phyloP scores from a whole-genome alignment of 1,284 basidiomycete genomes.

The Pholiota adiposa region DNA sequence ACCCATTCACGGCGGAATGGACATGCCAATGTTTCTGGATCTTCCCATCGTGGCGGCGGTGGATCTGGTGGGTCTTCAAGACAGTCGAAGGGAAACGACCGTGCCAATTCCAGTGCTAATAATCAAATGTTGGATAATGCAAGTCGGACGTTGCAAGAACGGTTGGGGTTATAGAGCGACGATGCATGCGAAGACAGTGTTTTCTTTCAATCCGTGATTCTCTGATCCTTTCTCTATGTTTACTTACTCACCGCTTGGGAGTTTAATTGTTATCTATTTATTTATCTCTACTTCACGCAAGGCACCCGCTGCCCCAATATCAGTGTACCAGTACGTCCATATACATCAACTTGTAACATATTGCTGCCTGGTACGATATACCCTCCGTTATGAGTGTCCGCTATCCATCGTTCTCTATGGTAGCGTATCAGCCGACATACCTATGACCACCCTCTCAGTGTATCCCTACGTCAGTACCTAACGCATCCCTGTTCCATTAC shows the following conservation, averaged over 20 bases:
- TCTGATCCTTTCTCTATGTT: conserved; percentile 10
- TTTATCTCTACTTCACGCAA: not conserved
- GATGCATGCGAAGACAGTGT: not conserved
- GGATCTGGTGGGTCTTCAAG: conserved; percentile 22
- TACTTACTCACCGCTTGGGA: conserved; percentile 9
- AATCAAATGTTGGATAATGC: conserved; percentile 50
- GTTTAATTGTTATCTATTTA: conserved; percentile 20
- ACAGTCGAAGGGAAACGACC: conserved; percentile 23
- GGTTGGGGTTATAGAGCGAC: conserved; percentile 64
- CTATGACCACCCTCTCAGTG: conserved; percentile 8
- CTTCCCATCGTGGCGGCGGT: conserved; percentile 27
- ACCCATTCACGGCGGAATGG: conserved; percentile 29
- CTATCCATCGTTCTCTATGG: conserved; percentile 5
- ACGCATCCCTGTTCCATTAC: not conserved
- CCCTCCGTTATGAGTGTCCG: conserved; percentile 17
- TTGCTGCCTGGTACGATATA: conserved; percentile 38
- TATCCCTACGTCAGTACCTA: not conserved
- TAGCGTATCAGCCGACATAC: conserved; percentile 28
- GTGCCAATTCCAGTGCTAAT: conserved; percentile 24
- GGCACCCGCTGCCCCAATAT: not conserved
- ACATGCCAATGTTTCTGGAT: conserved; percentile 9
- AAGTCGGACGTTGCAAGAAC: conserved; percentile 81
- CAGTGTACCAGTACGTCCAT: not conserved
- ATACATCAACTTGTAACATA: conserved; percentile 25
- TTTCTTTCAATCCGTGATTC: conserved; percentile 2